These are phyloP conservation scores for Tricholoma saponaceum DNA, from an alignment of 768 basidiomycete genomes.

Conservation along the genomic window DNA sequence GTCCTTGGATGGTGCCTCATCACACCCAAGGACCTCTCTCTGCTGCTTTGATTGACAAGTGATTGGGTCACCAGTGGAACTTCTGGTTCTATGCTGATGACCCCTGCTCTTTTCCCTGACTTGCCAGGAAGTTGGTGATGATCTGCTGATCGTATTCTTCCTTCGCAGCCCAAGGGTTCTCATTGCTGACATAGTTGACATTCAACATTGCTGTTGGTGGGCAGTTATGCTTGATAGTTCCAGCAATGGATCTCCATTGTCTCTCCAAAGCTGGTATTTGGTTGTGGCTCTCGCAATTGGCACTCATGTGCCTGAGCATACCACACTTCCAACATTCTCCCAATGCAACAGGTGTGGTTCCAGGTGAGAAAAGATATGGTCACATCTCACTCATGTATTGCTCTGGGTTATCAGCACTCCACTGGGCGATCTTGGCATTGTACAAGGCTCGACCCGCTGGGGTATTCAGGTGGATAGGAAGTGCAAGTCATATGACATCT, in stretches of 20 bases:
- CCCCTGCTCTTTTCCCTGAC: not conserved
- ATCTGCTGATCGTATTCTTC: not conserved
- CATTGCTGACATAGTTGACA: not conserved
- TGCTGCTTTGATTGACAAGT: no score
- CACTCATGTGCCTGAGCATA: not conserved
- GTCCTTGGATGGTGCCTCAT: not conserved
- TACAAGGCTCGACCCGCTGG: not conserved
- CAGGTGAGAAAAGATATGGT: no score
- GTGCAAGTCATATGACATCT: not conserved
- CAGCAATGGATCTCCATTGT: not conserved
- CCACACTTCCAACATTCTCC: conserved; percentile 12
- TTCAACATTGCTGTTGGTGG: not conserved
- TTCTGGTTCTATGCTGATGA: not conserved
- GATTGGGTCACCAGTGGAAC: no score
- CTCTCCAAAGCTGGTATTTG: not conserved
- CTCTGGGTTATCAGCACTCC: not conserved
- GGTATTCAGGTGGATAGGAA: conserved; percentile 1
- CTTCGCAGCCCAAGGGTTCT: not conserved
- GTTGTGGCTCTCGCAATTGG: not conserved
- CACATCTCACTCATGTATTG: no score
- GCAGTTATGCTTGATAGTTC: not conserved
- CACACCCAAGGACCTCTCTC: not conserved
- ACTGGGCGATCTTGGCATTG: not conserved
- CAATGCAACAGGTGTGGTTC: no score
- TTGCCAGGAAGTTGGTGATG: not conserved